Evolutionary conservation across 2,329 filamentous ascomycete species (phyloP), one percentile per base, ranked within the genome.

Genomic region (Drechslerella stenobrocha): DNA sequence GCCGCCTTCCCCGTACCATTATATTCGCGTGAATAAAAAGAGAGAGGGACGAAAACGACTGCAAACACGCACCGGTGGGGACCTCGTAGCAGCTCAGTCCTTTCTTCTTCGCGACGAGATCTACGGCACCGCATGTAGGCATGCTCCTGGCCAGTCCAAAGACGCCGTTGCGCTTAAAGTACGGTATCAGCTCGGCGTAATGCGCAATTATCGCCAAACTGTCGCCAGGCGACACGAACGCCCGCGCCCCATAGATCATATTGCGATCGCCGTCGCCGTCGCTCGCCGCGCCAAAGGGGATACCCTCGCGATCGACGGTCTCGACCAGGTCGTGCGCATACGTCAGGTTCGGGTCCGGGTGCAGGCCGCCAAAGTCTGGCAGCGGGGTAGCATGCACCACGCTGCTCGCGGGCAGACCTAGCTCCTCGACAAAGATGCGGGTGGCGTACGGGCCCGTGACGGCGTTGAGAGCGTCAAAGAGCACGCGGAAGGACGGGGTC

Each of bases 231-330:
- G 92, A 97, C 70, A 98, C 93, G 75, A 98, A 98, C 44, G 88
- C 86, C 75, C 95, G 92, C 72, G 92, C 91, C 70, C 93, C 93
- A 79, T 98, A 98, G 76, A 98, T 98, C 93, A 98, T 98, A 85
- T 98, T 98, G 74, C 93, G 89, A 81, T 98, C 93, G 74, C 93
- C 93, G 74, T 98, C 93, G 73, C 93, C 93, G 73, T 98, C 93
- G 71, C 89, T 95, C 47, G 93, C 93, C 64, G 93, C 93, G 75
- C 93, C 93, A 74, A 98, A 98, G 75, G 95, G 93, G 71, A 98
- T 90, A 65, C 85, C 84, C 74, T 89, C 86, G 80, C 89, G 89
- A 78, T 98, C 90, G 40, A 98, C 93, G 69, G 86, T 88, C 75
- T 96, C 90, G 66, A 98, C 93, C 40, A 98, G 83, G 55, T 90